Evolutionary conservation across 768 basidiomycete genomes (phyloP), one percentile per base, ranked within the genome.

Genomic region (Termitomyces sp.): DNA sequence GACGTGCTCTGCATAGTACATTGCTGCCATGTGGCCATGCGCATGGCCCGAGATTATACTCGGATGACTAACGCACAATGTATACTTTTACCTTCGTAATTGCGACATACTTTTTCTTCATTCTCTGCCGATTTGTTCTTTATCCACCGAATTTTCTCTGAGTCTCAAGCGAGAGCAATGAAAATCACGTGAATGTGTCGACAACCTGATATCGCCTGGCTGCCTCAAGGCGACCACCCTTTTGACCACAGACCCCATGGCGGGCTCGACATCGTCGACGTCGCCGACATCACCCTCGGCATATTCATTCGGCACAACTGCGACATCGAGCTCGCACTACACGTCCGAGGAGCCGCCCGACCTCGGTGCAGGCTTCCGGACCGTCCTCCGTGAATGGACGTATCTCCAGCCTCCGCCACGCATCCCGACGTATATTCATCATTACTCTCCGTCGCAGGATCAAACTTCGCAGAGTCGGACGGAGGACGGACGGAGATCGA

Each of bases 321-420:
- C 39, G 9, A 45, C 55, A 24, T 60, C 62, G 12, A 61, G 56
- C 55, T 81, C 80, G n/a, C 79, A 79, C 41, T 75, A 77, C 24
- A 84, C 82, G 24, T 81, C 82, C 24, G 83, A 84, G 64, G 81
- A 88, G 67, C 79, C 81, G 58, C 88, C 88, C 44, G 87, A 89
- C 69, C 77, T 90, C 8, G 89, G 88, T 7, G 85, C 86, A 9
- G 51, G 51, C 22, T 90, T 90, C 69, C 81, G 76, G 15, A 76
- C 81, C 36, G 86, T 90, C 24, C 80, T 90, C 47, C 79, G 87
- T n/a, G 87, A 84, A 55, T 75, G 85, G 70, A 77, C 67, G 20
- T 78, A 85, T 55, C 66, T 85, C 0, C 83, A 85, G 59, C 83
- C 76, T 4, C 69, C 69, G 49, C 77, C 75, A 18, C 71, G 78